A percentile compares a stretch with the other conserved stretches of the same genome.
Conservation (phyloP, 495 filamentous ascomycete species). For the Glonium stellatum region DNA sequence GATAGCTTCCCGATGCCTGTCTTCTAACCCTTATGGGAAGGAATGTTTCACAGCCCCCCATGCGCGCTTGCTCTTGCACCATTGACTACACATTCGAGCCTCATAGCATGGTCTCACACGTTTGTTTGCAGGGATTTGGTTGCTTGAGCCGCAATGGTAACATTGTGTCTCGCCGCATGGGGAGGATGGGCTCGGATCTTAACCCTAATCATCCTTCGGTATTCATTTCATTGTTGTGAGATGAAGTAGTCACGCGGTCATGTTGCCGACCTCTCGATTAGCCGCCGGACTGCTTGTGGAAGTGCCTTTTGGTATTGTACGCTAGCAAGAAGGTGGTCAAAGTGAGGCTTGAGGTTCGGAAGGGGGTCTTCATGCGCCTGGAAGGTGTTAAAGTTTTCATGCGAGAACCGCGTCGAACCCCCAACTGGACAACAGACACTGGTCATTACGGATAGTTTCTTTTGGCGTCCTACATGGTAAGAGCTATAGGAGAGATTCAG, state of each 20-base stretch:
- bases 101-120: constrained; percentile 43
- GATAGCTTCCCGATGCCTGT: constrained; percentile 57
- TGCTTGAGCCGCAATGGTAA: constrained; percentile 28
- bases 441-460: constrained; percentile 34
- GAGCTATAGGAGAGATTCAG: constrained; percentile 27
- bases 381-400: constrained; percentile 32
- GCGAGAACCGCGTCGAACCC: constrained; percentile 34
- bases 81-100: constrained; percentile 36
- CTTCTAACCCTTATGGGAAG: constrained; percentile 47
- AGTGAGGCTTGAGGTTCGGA: constrained; percentile 13
- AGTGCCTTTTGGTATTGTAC: constrained; percentile 12
- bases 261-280: constrained; percentile 44
- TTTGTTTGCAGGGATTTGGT: constrained; percentile 21
- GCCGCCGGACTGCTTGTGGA: constrained; percentile 20
- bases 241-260: constrained; percentile 45
- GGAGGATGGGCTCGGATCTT: constrained; percentile 64
- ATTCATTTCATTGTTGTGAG: constrained; percentile 40
- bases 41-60: constrained; percentile 49
- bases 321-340: constrained; percentile 26
- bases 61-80: constrained; percentile 28
- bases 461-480: constrained; percentile 13
- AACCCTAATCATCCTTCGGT: constrained; percentile 67
- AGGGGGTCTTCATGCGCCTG: constrained; percentile 32
- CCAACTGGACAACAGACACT: constrained; percentile 35
- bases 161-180: constrained; percentile 33